These are phyloP conservation scores for Wickerhamiella azymoides DNA, from an alignment of 805 yeast genomes.

Conservation along the genomic window DNA sequence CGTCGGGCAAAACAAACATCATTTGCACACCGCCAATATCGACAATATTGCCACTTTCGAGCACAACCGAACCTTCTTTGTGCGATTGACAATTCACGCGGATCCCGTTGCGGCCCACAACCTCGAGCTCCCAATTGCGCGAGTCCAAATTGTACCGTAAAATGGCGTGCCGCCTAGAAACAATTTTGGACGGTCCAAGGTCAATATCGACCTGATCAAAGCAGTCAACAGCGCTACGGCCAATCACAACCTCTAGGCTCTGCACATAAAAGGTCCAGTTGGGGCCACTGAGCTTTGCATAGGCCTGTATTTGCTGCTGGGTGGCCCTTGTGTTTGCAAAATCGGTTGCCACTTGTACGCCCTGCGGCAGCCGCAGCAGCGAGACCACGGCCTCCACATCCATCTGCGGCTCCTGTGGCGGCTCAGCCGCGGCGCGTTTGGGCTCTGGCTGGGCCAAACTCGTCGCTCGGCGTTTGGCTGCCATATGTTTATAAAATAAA, in stretches of 20 bases:
- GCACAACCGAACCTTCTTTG: constrained; percentile 29
- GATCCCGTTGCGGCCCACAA: constrained; percentile 85
- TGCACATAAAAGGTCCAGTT: constrained; percentile 93
- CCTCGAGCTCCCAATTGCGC: constrained; percentile 75
- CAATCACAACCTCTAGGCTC: constrained; percentile 58
- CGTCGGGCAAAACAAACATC: constrained; percentile 96
- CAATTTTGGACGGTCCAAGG: constrained; percentile 95
- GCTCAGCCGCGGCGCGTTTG: background rate
- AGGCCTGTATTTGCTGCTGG: constrained; percentile 79
- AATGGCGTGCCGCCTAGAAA: constrained; percentile 76
- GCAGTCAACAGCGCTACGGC: constrained; percentile 53
- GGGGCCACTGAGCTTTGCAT: constrained; percentile 85
- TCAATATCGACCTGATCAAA: constrained; percentile 36
- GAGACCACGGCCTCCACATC: constrained; percentile 39
- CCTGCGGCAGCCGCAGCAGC: constrained; percentile 49
- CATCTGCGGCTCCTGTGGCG: background rate
- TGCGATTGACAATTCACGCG: constrained; percentile 60
- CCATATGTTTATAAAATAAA: constrained; percentile 2
- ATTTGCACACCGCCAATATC: constrained; percentile 97
- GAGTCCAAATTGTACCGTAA: constrained; percentile 62
- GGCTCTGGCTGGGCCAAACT: constrained; percentile 1
- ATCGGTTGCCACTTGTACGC: constrained; percentile 59
- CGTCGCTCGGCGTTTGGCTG: constrained; percentile 7
- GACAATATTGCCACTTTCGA: constrained; percentile 76
- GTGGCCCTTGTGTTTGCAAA: constrained; percentile 62